phyloP scores from a whole-genome alignment of 768 basidiomycete species.

The Suillus alpinus region DNA sequence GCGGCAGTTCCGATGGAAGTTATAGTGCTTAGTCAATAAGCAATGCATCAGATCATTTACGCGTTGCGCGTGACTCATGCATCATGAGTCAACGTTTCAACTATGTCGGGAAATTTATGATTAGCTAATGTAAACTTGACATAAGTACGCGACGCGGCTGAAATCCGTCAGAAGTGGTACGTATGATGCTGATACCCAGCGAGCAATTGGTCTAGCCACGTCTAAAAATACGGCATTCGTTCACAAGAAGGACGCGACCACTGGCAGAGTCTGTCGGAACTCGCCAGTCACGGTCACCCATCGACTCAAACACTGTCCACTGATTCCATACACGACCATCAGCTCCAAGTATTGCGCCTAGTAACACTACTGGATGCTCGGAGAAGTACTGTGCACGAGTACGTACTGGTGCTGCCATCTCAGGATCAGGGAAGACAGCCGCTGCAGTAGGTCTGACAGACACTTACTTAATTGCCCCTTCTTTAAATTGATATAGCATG shows the following conservation, averaged over 20 bases:
- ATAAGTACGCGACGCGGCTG: background rate
- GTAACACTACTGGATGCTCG: background rate
- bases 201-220: background rate
- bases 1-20: background rate
- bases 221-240: background rate
- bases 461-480: background rate
- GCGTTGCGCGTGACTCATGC: background rate
- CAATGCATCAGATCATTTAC: background rate
- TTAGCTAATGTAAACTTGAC: background rate
- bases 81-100: too few relatives aligned
- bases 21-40: background rate
- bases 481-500: background rate
- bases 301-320: background rate
- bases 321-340: background rate
- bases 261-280: background rate
- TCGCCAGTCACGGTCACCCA: background rate
- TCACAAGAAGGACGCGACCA: background rate
- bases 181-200: background rate
- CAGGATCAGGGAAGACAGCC: background rate
- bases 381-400: background rate
- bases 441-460: background rate
- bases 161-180: background rate
- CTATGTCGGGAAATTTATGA: too few relatives aligned
- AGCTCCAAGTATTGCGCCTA: background rate
- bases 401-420: background rate